Conservation (phyloP, 2,329 filamentous ascomycete species). For the Gaeumannomyces sp. region DNA sequence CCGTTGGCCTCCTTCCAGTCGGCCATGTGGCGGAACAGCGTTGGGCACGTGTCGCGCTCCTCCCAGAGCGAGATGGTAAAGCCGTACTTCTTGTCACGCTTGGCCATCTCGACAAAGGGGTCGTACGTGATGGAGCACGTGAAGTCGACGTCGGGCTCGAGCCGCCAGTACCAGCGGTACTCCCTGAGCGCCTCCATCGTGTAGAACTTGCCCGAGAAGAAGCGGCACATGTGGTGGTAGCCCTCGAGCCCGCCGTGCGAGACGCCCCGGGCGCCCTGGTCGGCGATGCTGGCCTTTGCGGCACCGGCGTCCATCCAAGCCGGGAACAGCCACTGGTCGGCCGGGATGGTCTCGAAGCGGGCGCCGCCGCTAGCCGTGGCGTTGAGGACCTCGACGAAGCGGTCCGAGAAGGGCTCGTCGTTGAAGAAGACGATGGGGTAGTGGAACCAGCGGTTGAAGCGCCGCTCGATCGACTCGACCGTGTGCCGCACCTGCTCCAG, state of each 20-base stretch:
- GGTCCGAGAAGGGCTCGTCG: conserved; percentile 34
- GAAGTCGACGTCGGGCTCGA: conserved; percentile 39
- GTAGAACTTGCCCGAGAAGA: conserved; percentile 39
- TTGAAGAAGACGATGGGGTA: conserved; percentile 43
- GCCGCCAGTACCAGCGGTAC: conserved; percentile 42
- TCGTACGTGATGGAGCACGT: conserved; percentile 41
- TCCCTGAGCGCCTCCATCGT: conserved; percentile 32
- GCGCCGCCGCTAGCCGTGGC: conserved; percentile 29
- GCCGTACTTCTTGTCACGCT: conserved; percentile 36
- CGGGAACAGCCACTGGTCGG: conserved; percentile 35
- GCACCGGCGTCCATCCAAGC: conserved; percentile 20
- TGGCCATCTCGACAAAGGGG: conserved; percentile 39
- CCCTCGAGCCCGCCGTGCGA: conserved; percentile 34
- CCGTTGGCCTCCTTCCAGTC: conserved; percentile 33
- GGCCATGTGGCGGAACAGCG: conserved; percentile 33
- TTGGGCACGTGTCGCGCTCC: conserved; percentile 33
- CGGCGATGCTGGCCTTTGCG: conserved; percentile 18
- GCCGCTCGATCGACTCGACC: conserved; percentile 33
- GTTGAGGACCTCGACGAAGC: conserved; percentile 32
- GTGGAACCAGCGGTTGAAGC: conserved; percentile 41
- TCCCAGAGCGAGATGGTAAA: conserved; percentile 39
- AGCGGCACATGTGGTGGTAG: conserved; percentile 33
- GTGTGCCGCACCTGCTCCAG: conserved; percentile 32
- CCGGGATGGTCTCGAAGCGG: conserved; percentile 35
- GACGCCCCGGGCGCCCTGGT: conserved; percentile 25